Percentiles rank a stretch among this genome's conserved stretches.
Conservation (phyloP, 306 rosid genomes). For the Prunus kanzakura region DNA sequence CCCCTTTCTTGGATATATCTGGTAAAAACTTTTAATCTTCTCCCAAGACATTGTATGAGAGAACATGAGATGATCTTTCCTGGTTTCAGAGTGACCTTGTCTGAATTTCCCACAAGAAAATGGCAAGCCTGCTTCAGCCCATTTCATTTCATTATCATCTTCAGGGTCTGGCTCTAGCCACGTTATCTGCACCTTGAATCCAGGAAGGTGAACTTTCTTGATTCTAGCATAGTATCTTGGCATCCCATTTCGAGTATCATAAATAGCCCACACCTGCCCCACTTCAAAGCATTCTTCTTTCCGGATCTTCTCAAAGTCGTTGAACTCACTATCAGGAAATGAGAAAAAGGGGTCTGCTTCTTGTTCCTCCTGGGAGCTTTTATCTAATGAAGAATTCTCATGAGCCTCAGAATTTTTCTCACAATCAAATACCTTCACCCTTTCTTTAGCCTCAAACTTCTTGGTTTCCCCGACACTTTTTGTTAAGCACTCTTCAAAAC, state of each 20-base stretch:
- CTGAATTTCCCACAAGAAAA: constrained; percentile 66
- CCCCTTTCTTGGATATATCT: constrained; percentile 71
- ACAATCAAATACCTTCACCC: background rate
- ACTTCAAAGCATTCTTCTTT: constrained; percentile 42
- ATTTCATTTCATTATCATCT: constrained; percentile 34
- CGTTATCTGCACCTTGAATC: constrained; percentile 60
- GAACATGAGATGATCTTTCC: constrained; percentile 46
- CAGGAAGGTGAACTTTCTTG: constrained; percentile 50
- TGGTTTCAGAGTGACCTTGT: constrained; percentile 32
- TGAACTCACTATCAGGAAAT: constrained; percentile 67
- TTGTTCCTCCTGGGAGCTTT: constrained; percentile 27
- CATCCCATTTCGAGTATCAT: constrained; percentile 69
- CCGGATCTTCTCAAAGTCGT: constrained; percentile 65
- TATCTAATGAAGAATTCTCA: constrained; percentile 20
- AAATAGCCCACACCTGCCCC: constrained; percentile 91
- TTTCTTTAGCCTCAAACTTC: background rate
- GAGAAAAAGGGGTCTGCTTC: constrained; percentile 13
- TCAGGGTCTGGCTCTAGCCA: constrained; percentile 77
- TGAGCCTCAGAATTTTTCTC: constrained; percentile 20
- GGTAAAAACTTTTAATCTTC: constrained; percentile 27
- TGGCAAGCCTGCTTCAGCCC: constrained; percentile 50
- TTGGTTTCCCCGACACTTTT: constrained; percentile 25
- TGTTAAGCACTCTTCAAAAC: constrained; percentile 28
- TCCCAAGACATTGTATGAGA: constrained; percentile 60
- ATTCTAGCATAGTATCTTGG: constrained; percentile 85